Evolutionary conservation across 768 basidiomycete species (phyloP).

Genomic region (Leucogyrophana mollusca): DNA sequence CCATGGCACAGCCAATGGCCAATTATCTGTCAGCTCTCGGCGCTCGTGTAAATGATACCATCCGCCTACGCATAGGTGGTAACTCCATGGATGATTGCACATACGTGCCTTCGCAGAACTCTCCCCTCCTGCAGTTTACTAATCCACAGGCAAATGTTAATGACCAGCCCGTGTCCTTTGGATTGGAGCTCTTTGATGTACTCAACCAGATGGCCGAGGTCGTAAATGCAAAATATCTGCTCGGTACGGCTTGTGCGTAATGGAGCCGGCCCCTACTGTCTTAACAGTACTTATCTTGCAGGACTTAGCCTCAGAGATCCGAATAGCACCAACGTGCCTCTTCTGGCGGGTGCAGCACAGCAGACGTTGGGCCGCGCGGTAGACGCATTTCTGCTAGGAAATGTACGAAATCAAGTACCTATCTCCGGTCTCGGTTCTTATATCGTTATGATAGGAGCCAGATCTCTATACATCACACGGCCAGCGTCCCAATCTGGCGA

Average conservation of each 20-base stretch:
- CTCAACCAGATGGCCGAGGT: conserved; percentile 37
- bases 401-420: conserved; percentile 30
- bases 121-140: conserved; percentile 41
- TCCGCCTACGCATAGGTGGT: conserved; percentile 51
- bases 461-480: conserved; percentile 61
- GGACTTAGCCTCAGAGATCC: conserved; percentile 43
- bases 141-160: conserved; percentile 35
- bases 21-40: conserved; percentile 60
- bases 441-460: conserved; percentile 50
- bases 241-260: conserved; percentile 22
- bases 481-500: conserved; percentile 24
- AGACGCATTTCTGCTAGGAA: conserved; percentile 49
- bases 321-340: conserved; percentile 31
- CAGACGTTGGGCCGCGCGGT: conserved; percentile 36
- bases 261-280: conserved; percentile 6
- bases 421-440: background rate
- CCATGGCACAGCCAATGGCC: conserved; percentile 51
- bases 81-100: conserved; percentile 44
- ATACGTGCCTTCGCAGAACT: conserved; percentile 38
- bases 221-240: conserved; percentile 29
- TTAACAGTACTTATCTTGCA: conserved; percentile 13
- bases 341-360: conserved; percentile 33
- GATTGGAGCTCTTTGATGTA: conserved; percentile 46
- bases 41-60: conserved; percentile 40
- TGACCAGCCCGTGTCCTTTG: conserved; percentile 48